Conservation (phyloP, 2,329 filamentous ascomycete species). For the Fonsecaea monophora region DNA sequence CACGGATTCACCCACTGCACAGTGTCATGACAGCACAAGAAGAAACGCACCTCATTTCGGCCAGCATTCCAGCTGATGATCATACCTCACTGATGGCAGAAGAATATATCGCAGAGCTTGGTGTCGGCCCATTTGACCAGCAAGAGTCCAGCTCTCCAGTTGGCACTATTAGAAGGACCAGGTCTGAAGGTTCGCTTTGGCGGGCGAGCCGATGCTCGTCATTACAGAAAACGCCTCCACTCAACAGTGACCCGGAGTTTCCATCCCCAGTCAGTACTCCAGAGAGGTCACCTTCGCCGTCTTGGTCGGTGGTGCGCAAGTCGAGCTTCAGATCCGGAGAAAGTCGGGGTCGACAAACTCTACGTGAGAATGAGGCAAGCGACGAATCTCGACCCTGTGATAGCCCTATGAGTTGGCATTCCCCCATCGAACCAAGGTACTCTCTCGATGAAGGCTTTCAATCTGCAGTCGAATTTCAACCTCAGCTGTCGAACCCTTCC, state of each 20-base stretch:
- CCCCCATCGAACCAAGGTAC: constrained; percentile 19
- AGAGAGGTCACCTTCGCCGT: constrained; percentile 23
- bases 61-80: constrained; percentile 15
- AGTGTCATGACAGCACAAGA: constrained; percentile 11
- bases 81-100: constrained; percentile 34
- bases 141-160: constrained; percentile 14
- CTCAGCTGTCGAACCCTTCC: constrained; percentile 16
- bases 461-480: constrained; percentile 32
- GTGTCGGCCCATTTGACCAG: constrained; percentile 33
- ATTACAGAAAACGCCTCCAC: constrained; percentile 13
- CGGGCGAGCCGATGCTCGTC: constrained; percentile 21
- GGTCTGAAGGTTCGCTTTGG: constrained; percentile 30
- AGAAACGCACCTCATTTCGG: background rate
- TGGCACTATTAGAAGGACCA: constrained; percentile 22
- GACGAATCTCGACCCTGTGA: constrained; percentile 14
- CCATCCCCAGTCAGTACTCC: constrained; percentile 10
- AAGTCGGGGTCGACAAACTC: background rate
- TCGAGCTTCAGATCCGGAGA: constrained; percentile 7
- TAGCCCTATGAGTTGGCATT: constrained; percentile 24
- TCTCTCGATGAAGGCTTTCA: constrained; percentile 26
- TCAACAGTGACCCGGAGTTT: background rate
- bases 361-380: background rate
- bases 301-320: constrained; percentile 30
- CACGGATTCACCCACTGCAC: constrained; percentile 12
- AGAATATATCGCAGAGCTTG: constrained; percentile 40